phyloP scores from a whole-genome alignment of 495 filamentous ascomycete genomes.

The Letharia lupina region DNA sequence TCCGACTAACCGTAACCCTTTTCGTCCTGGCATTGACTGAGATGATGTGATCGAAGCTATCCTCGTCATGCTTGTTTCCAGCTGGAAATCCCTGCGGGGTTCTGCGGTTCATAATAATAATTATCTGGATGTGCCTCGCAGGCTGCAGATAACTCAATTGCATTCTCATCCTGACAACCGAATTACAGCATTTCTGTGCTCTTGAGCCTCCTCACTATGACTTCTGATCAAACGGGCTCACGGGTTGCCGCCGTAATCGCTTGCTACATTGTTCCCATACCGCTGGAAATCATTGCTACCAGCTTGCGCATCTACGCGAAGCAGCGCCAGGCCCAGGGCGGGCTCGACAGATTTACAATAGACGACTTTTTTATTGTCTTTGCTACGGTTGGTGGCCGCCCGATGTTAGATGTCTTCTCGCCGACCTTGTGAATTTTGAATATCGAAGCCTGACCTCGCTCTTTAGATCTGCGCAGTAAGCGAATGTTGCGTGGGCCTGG shows the following conservation, averaged over 20 bases:
- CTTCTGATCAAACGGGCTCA: background rate
- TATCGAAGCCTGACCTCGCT: background rate
- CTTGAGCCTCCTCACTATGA: background rate
- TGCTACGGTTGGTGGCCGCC: background rate
- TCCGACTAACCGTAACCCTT: background rate
- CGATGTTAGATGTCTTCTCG: background rate
- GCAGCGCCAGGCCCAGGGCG: constrained; percentile 9
- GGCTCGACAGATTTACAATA: constrained; percentile 15
- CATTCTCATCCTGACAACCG: background rate
- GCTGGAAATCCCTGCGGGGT: background rate
- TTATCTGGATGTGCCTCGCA: too few species aligned
- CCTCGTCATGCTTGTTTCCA: too few species aligned
- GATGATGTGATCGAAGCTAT: too few species aligned
- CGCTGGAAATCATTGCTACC: constrained; percentile 22
- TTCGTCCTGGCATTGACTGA: too few species aligned
- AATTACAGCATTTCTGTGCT: background rate
- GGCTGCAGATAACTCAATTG: too few species aligned
- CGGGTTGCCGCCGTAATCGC: constrained; percentile 15
- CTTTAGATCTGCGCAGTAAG: constrained; percentile 1
- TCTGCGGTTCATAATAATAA: background rate
- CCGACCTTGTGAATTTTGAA: too few species aligned
- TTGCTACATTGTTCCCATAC: constrained; percentile 25
- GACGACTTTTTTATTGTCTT: constrained; percentile 19
- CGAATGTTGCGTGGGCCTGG: constrained; percentile 1
- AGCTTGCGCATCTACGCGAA: constrained; percentile 22